Base-by-base conservation (phyloP, 2,329 filamentous ascomycete genomes). In the Helminthosporium solani region DNA sequence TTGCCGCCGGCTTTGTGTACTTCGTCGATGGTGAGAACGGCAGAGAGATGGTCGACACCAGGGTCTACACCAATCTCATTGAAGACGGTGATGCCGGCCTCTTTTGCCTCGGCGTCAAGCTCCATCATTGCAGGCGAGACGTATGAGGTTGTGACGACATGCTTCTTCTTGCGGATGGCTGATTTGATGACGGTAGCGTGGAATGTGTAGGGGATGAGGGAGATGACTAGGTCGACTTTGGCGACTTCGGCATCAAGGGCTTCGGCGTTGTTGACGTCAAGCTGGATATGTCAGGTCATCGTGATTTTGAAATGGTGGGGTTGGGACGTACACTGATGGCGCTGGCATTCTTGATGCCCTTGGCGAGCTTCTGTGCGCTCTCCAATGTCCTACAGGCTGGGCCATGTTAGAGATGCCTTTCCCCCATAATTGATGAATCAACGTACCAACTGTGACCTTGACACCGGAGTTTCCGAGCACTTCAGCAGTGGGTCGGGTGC, bases 111-210 rank as follows among this genome's bases (percentile, higher is more conserved):
- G 61, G 84, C 78, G 64, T 96, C 87, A 40, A 97, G 83, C 77
- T 91, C 92, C 75, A 86, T 73, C 90, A 96, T 96, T 56, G 89
- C 88, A 3, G 90, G 90, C 3, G 88, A 95, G 58, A 96, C 88
- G 68, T 97, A 97, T 56, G 84, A 90, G 23, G 92, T 96, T 48
- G 92, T 96, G 66, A 97, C 91, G 50, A 97, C 90, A 77, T 97
- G 78, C 81, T 92, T 96, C 87, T 96, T 96, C 64, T 86, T 82
- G 64, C 86, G 83, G 75, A 97, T 96, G 54, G 90, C 92, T 28
- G 87, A 85, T 81, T 95, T 92, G 82, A 96, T 95, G 63, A 96
- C 90, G 45, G 81, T 78, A 36, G 86, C 88, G 53, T 69, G 67
- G 58, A 54, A 63, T 28, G 65, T 70, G 59, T 96, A 97, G 40